These are phyloP conservation scores for Musa schizocarpa DNA, from an alignment of 176 grass and related monocot genomes.

Conservation along the genomic window DNA sequence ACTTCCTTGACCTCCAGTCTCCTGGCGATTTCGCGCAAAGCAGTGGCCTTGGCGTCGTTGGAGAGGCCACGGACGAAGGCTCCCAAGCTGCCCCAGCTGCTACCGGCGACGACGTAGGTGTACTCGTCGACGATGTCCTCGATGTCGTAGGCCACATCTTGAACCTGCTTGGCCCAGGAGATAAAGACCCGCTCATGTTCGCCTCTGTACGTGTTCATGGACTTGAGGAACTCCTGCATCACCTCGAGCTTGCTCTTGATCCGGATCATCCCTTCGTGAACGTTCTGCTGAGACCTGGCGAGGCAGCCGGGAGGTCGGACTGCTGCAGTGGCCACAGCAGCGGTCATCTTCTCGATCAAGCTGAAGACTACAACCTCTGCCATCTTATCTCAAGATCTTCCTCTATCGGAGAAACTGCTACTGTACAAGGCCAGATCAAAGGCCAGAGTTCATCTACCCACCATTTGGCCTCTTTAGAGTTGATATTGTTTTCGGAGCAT, in stretches of 20 bases:
- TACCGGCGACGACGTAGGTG: neutral
- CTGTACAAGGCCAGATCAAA: no score
- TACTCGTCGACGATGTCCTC: slow-evolving; percentile 43
- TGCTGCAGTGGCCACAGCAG: neutral
- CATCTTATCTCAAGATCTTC: neutral
- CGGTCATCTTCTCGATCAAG: slow-evolving; percentile 6
- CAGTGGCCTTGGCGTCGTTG: neutral
- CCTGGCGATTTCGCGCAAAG: neutral
- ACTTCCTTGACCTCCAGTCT: neutral
- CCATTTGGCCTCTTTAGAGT: no score
- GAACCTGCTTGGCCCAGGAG: slow-evolving; percentile 24
- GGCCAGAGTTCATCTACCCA: no score
- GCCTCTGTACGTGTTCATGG: neutral
- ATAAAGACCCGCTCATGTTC: neutral
- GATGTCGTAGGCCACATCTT: slow-evolving; percentile 24
- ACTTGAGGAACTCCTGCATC: slow-evolving; percentile 25
- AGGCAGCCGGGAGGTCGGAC: neutral
- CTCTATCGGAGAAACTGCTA: no score
- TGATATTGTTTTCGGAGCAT: no score
- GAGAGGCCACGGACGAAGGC: slow-evolving; percentile 11
- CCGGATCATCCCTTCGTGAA: slow-evolving; percentile 17
- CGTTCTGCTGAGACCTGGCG: neutral
- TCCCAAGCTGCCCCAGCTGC: neutral
- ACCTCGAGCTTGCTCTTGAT: slow-evolving; percentile 25
- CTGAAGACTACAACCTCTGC: neutral